phyloP scores from a whole-genome alignment of 2,329 filamentous ascomycete species.

The Trichoderma asperellum region DNA sequence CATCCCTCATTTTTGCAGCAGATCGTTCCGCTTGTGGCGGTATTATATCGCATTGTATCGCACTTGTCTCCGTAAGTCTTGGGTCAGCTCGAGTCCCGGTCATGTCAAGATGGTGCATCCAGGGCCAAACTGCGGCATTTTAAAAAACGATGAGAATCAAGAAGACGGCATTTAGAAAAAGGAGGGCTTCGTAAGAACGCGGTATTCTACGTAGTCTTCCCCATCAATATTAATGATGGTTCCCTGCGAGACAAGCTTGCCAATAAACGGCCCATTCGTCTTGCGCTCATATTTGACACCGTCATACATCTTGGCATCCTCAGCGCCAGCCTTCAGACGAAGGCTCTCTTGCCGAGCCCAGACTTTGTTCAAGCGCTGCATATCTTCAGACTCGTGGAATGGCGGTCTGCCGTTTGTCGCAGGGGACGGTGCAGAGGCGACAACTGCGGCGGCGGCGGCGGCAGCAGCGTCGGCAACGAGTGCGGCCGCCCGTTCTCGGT shows the following conservation, averaged over 20 bases:
- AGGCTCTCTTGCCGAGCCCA: conserved; percentile 59
- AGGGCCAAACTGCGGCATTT: background rate
- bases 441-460: conserved; percentile 36
- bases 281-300: conserved; percentile 68
- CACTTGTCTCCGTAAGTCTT: background rate
- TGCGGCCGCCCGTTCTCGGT: conserved; percentile 46
- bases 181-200: conserved; percentile 65
- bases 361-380: conserved; percentile 58
- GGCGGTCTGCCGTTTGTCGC: conserved; percentile 37
- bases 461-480: conserved; percentile 41
- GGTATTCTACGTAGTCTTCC: conserved; percentile 69
- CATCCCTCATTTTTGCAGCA: background rate
- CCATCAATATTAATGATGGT: conserved; percentile 67
- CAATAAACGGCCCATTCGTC: conserved; percentile 61
- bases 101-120: background rate
- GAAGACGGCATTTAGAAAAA: conserved; percentile 53
- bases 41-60: background rate
- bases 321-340: conserved; percentile 47
- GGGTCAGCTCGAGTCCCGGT: background rate
- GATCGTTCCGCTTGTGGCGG: background rate
- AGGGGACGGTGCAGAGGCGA: conserved; percentile 30
- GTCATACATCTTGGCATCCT: conserved; percentile 61
- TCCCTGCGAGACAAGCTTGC: conserved; percentile 65
- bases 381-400: conserved; percentile 54
- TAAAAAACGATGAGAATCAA: background rate